phyloP scores from a whole-genome alignment of 2,329 filamentous ascomycete species.

The Verticillium albo-atrum region DNA sequence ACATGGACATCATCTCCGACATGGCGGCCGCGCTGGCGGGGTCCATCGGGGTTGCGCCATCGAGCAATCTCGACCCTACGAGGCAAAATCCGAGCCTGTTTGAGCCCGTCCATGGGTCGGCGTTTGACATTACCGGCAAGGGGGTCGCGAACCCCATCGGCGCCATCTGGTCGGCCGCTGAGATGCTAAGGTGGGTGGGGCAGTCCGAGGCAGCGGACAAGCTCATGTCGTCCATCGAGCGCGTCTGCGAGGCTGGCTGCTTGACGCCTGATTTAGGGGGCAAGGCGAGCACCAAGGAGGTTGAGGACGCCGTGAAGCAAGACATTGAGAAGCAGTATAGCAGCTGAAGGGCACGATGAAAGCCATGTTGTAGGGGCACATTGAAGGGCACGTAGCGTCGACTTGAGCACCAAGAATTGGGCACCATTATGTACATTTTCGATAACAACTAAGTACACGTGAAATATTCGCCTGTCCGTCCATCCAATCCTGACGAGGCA shows the following conservation, averaged over 20 bases:
- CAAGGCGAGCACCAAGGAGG: constrained; percentile 13
- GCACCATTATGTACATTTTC: too few species aligned
- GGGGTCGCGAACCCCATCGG: constrained; percentile 49
- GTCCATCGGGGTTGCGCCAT: constrained; percentile 64
- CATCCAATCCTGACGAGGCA: too few species aligned
- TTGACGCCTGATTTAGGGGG: constrained; percentile 48
- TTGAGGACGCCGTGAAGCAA: constrained; percentile 6
- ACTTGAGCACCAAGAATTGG: not conserved
- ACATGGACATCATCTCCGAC: constrained; percentile 62
- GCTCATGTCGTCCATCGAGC: constrained; percentile 45
- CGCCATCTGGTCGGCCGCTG: constrained; percentile 49
- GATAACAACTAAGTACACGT: too few species aligned
- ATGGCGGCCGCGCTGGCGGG: constrained; percentile 64
- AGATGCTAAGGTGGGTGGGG: constrained; percentile 51
- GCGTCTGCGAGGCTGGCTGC: constrained; percentile 41
- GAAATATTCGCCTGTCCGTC: too few species aligned
- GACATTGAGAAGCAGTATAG: constrained; percentile 7
- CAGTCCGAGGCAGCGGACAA: constrained; percentile 39
- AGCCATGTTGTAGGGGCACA: too few species aligned
- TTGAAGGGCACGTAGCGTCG: too few species aligned
- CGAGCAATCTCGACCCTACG: constrained; percentile 57
- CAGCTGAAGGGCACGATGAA: too few species aligned
- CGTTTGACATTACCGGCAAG: constrained; percentile 50
- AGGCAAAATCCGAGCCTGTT: constrained; percentile 50
- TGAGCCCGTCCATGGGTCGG: constrained; percentile 52